Conservation (phyloP, 2,329 filamentous ascomycete genomes). For the Davidsoniella eucalypti region DNA sequence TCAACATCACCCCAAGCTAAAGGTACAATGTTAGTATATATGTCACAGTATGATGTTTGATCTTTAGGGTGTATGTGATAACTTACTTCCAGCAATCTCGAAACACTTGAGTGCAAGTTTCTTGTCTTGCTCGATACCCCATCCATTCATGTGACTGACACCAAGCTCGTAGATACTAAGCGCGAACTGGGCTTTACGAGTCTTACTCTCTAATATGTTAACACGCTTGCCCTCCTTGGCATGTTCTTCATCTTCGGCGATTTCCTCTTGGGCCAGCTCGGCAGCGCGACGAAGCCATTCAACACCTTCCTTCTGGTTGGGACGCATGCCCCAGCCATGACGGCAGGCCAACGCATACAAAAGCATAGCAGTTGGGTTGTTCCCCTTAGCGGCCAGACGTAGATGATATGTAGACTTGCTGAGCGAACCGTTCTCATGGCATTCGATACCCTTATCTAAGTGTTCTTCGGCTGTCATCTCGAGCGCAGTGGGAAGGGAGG, state of each 20-base stretch:
- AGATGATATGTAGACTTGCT: conserved; percentile 95
- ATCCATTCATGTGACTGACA: conserved; percentile 94
- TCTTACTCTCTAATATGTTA: conserved; percentile 56
- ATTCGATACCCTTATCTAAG: conserved; percentile 73
- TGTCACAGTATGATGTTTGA: not conserved
- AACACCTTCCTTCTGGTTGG: conserved; percentile 78
- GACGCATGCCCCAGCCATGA: conserved; percentile 94
- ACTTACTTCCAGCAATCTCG: conserved; percentile 76
- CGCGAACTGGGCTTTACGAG: conserved; percentile 82
- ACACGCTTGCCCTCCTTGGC: conserved; percentile 45
- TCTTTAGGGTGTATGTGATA: not conserved
- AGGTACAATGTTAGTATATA: conserved; percentile 15
- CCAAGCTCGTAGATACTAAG: conserved; percentile 92
- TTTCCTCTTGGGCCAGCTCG: conserved; percentile 64
- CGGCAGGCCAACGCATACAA: conserved; percentile 87
- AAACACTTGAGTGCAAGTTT: conserved; percentile 77
- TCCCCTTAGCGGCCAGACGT: conserved; percentile 69
- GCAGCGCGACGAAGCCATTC: conserved; percentile 86
- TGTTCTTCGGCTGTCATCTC: conserved; percentile 78
- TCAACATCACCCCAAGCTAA: conserved; percentile 84
- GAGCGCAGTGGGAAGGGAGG: conserved; percentile 37
- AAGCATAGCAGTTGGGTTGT: conserved; percentile 86
- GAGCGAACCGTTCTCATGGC: conserved; percentile 72
- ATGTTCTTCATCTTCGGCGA: conserved; percentile 63
- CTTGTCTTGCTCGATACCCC: conserved; percentile 92